Evolutionary conservation across 73 alveolate genomes (phyloP).

Genomic region (Diophrys appendiculata): DNA sequence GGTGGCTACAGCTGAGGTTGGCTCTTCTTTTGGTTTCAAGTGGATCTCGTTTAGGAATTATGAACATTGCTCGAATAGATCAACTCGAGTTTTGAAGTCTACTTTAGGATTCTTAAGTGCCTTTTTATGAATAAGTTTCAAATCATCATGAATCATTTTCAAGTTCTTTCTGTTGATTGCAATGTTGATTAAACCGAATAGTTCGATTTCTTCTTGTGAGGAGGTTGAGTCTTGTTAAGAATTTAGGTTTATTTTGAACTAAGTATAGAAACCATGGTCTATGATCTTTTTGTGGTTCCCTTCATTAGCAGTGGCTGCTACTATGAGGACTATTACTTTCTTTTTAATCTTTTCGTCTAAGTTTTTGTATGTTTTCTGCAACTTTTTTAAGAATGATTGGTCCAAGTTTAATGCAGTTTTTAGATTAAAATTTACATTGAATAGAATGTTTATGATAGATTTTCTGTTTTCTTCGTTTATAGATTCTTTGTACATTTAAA

Average conservation of each 20-base stretch:
- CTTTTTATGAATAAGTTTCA: slow-evolving; percentile 46
- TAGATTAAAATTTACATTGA: slow-evolving; percentile 48
- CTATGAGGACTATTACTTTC: slow-evolving; percentile 52
- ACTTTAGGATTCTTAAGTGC: slow-evolving; percentile 45
- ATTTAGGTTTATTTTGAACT: slow-evolving; percentile 52
- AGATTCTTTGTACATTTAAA: slow-evolving; percentile 28
- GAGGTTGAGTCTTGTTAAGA: neutral
- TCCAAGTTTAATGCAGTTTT: slow-evolving; percentile 39
- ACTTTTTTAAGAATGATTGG: slow-evolving; percentile 43
- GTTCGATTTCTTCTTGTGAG: slow-evolving; percentile 42
- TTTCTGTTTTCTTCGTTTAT: slow-evolving; percentile 25
- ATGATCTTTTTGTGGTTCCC: slow-evolving; percentile 60
- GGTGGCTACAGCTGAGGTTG: too few relatives aligned
- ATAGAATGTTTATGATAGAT: slow-evolving; percentile 48
- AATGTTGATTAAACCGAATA: slow-evolving; percentile 54
- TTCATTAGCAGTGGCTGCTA: slow-evolving; percentile 55
- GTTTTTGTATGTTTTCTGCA: slow-evolving; percentile 29
- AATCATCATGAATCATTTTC: slow-evolving; percentile 37
- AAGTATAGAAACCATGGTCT: slow-evolving; percentile 52
- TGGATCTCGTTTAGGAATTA: slow-evolving; percentile 40
- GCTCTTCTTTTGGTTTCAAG: too few relatives aligned
- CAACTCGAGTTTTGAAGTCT: slow-evolving; percentile 62
- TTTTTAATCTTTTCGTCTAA: slow-evolving; percentile 41
- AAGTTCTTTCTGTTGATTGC: slow-evolving; percentile 50
- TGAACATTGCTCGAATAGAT: slow-evolving; percentile 55